These are phyloP conservation scores for Wickerhamiella hasegawae DNA, from an alignment of 805 yeast species.

Conservation along the genomic window DNA sequence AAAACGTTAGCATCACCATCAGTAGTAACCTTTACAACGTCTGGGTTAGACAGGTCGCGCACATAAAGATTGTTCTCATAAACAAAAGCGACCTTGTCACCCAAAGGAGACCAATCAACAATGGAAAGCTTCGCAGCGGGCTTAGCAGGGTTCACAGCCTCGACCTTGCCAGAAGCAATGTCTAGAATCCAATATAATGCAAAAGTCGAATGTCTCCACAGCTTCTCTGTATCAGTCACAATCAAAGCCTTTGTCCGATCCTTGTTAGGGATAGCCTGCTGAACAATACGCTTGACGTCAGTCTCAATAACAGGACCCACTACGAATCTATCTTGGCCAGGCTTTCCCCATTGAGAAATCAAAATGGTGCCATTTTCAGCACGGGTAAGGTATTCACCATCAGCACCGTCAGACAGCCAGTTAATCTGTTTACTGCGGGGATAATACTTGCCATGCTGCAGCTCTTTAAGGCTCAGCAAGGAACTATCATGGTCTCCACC, in stretches of 20 bases:
- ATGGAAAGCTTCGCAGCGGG: constrained; percentile 26
- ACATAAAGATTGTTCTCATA: constrained; percentile 54
- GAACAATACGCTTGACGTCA: constrained; percentile 26
- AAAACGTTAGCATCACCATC: constrained; percentile 61
- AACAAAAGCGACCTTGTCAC: constrained; percentile 49
- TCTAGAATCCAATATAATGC: constrained; percentile 51
- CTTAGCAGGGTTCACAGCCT: constrained; percentile 17
- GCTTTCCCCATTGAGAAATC: not conserved
- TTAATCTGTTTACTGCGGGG: constrained; percentile 3
- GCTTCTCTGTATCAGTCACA: constrained; percentile 30
- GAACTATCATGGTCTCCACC: constrained; percentile 1
- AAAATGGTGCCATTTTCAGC: constrained; percentile 3
- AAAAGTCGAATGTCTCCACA: constrained; percentile 57
- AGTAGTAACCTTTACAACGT: constrained; percentile 35
- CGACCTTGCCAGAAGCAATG: constrained; percentile 23
- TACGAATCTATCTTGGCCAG: constrained; percentile 4
- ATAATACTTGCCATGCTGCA: constrained; percentile 10
- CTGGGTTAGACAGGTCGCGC: constrained; percentile 18
- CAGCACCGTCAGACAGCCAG: constrained; percentile 12
- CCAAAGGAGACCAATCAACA: constrained; percentile 64
- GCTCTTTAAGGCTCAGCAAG: constrained; percentile 9
- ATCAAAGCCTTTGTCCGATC: constrained; percentile 36
- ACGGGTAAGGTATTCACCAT: constrained; percentile 10
- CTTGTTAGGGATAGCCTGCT: constrained; percentile 30
- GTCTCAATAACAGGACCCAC: constrained; percentile 23